phyloP scores from a whole-genome alignment of 352 stramenopile genomes.

The Lagenidium giganteum region DNA sequence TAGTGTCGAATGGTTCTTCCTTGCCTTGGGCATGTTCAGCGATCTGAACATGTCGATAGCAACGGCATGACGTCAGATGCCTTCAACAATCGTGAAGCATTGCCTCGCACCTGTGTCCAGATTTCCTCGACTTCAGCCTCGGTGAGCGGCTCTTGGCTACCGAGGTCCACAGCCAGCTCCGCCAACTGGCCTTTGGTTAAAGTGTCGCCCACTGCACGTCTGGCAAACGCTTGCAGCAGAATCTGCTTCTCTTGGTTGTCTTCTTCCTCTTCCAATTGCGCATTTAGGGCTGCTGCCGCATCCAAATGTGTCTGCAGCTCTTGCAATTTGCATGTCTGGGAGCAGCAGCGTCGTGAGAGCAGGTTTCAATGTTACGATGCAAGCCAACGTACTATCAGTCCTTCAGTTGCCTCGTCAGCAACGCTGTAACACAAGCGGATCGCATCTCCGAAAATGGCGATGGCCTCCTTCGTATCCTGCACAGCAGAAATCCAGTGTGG shows the following conservation, averaged over 20 bases:
- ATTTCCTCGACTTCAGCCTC: constrained; percentile 45
- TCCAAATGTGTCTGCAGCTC: constrained; percentile 32
- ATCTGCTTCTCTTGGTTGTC: constrained; percentile 26
- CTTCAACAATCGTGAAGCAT: too few species aligned
- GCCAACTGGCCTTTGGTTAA: constrained; percentile 30
- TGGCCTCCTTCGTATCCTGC: constrained; percentile 26
- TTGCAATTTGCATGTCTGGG: constrained; percentile 32
- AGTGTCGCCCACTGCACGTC: constrained; percentile 6
- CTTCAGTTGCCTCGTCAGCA: constrained; percentile 40
- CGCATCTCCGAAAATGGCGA: constrained; percentile 27
- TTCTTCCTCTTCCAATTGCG: constrained; percentile 7
- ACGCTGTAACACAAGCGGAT: constrained; percentile 39
- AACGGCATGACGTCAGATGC: not conserved
- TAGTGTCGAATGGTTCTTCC: not conserved
- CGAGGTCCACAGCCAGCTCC: constrained; percentile 25
- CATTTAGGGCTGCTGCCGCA: constrained; percentile 17
- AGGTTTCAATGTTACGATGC: not conserved
- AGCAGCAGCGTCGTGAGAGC: not conserved
- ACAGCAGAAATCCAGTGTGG: too few species aligned
- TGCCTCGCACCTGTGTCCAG: constrained; percentile 28
- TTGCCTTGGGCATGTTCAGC: not conserved
- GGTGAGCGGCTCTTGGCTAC: constrained; percentile 19
- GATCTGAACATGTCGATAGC: not conserved
- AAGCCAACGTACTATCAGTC: constrained; percentile 22
- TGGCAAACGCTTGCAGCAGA: constrained; percentile 30